Conservation (phyloP, 352 stramenopile genomes). For the Phytophthora tentaculata region DNA sequence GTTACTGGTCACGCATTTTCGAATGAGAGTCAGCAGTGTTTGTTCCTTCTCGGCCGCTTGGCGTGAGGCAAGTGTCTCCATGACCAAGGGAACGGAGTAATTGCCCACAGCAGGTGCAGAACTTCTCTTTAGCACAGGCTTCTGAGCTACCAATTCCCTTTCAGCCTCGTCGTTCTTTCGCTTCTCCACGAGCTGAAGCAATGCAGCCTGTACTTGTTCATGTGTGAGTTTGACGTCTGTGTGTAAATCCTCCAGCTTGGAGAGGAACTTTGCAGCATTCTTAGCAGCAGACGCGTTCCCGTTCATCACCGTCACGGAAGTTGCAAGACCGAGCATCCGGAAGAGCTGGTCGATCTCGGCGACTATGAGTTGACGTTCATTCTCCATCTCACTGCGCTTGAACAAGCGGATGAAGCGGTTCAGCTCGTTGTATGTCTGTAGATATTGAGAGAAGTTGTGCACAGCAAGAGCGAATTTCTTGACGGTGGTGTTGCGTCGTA, state of each 20-base stretch:
- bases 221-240: conserved; percentile 29
- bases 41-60: conserved; percentile 15
- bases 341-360: conserved; percentile 48
- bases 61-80: conserved; percentile 16
- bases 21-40: conserved; percentile 25
- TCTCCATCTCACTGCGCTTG: conserved; percentile 36
- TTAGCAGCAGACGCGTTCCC: conserved; percentile 12
- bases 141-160: conserved; percentile 16
- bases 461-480: conserved; percentile 28
- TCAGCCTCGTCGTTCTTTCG: conserved; percentile 22
- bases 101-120: conserved; percentile 15
- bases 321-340: conserved; percentile 41
- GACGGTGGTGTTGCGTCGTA: conserved; percentile 23
- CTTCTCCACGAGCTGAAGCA: conserved; percentile 26
- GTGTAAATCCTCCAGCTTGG: conserved; percentile 28
- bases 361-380: conserved; percentile 27
- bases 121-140: conserved; percentile 18
- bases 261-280: conserved; percentile 29
- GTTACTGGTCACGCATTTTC: conserved; percentile 26
- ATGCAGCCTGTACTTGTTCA: conserved; percentile 25
- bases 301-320: conserved; percentile 30
- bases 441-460: conserved; percentile 18
- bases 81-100: conserved; percentile 20
- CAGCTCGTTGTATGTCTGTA: conserved; percentile 29
- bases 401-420: conserved; percentile 29